Conservation (phyloP, 192 early-diverging fungal species). For the Coemansia sp. region DNA sequence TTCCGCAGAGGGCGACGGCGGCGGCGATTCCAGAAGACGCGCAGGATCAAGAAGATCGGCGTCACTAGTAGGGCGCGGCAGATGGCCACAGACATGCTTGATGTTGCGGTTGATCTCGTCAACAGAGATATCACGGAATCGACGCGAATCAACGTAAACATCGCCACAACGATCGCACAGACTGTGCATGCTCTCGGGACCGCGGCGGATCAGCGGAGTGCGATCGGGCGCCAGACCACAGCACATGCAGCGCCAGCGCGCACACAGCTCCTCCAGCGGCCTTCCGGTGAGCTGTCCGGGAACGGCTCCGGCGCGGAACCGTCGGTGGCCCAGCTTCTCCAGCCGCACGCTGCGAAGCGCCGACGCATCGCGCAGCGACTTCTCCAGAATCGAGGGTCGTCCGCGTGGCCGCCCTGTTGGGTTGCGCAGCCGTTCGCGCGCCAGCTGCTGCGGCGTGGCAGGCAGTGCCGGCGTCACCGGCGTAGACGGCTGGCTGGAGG, state of each 20-base stretch:
- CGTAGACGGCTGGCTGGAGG: background rate
- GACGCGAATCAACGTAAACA: constrained; percentile 15
- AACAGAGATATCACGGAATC: constrained; percentile 24
- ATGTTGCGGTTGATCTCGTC: constrained; percentile 30
- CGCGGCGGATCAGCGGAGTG: constrained; percentile 46
- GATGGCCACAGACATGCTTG: constrained; percentile 24
- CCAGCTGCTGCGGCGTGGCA: constrained; percentile 18
- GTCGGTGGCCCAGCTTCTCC: background rate
- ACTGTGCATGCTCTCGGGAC: constrained; percentile 52
- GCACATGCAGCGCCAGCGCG: constrained; percentile 51
- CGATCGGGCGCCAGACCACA: constrained; percentile 44
- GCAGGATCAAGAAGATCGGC: constrained; percentile 3
- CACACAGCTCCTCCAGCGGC: constrained; percentile 44
- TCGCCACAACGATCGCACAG: constrained; percentile 45
- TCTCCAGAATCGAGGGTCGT: constrained; percentile 50
- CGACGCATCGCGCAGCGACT: constrained; percentile 49
- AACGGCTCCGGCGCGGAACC: constrained; percentile 15
- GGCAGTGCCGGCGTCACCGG: constrained; percentile 17
- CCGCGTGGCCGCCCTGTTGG: constrained; percentile 51
- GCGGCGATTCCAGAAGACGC: background rate
- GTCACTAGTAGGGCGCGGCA: constrained; percentile 7
- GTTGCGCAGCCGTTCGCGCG: constrained; percentile 44
- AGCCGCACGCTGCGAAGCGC: constrained; percentile 11
- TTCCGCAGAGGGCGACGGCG: background rate
- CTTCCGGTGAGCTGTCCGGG: constrained; percentile 33